Conservation (phyloP, 352 stramenopile genomes). For the Phytopythium delawarense region DNA sequence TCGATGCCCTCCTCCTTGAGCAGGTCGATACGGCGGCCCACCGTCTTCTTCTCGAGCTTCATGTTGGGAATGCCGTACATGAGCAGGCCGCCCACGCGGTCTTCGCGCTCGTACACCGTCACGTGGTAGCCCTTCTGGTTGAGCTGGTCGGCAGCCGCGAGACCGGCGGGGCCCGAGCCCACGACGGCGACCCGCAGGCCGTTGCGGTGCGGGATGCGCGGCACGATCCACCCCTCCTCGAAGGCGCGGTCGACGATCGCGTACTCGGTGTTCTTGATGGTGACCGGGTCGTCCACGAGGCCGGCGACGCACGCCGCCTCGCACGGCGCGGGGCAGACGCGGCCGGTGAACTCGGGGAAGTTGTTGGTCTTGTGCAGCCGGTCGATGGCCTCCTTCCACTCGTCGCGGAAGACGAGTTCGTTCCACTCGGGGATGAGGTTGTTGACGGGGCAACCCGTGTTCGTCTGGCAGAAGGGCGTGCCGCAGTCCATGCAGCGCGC, state of each 20-base stretch:
- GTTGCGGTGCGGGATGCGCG: slow-evolving; percentile 90
- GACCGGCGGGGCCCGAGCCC: slow-evolving; percentile 89
- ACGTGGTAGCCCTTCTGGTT: slow-evolving; percentile 98
- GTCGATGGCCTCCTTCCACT: slow-evolving; percentile 96
- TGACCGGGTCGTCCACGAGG: slow-evolving; percentile 94
- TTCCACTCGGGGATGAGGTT: slow-evolving; percentile 99
- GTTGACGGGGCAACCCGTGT: slow-evolving; percentile 96
- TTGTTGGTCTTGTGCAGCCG: slow-evolving; percentile 98
- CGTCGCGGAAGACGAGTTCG: slow-evolving; percentile 95
- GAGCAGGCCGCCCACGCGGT: slow-evolving; percentile 94
- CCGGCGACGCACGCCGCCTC: slow-evolving; percentile 95
- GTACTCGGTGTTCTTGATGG: slow-evolving; percentile 99
- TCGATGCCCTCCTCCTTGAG: slow-evolving; percentile 95
- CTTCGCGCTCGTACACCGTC: slow-evolving; percentile 96
- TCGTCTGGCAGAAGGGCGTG: slow-evolving; percentile 97
- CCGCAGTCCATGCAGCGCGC: slow-evolving; percentile 99
- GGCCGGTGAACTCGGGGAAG: slow-evolving; percentile 98
- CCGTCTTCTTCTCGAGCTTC: slow-evolving; percentile 98
- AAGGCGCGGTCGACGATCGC: slow-evolving; percentile 96
- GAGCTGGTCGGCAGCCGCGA: slow-evolving; percentile 94
- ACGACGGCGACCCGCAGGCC: slow-evolving; percentile 96
- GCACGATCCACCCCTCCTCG: slow-evolving; percentile 95
- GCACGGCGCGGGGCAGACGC: slow-evolving; percentile 96
- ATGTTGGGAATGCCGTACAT: slow-evolving; percentile 99
- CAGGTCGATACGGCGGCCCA: slow-evolving; percentile 93